phyloP scores from a whole-genome alignment of 2,329 filamentous ascomycete genomes.

The Cladobotryum protrusum region DNA sequence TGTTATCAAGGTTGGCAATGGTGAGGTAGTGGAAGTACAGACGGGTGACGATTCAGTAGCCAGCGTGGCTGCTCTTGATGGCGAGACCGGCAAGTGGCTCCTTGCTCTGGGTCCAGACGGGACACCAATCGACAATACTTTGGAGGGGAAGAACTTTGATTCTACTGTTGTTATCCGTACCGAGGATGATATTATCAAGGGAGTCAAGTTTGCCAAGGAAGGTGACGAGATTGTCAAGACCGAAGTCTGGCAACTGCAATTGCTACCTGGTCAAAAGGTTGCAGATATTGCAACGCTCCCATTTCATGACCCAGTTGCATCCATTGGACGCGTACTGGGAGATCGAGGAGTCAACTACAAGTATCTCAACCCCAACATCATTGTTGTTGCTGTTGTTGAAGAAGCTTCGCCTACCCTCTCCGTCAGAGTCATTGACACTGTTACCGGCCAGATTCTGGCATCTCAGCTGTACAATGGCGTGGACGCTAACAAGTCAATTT shows the following conservation, averaged over 20 bases:
- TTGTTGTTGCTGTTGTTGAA: conserved; percentile 66
- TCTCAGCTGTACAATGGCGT: conserved; percentile 65
- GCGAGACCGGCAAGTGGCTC: conserved; percentile 45
- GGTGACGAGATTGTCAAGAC: conserved; percentile 38
- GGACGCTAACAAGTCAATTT: conserved; percentile 66
- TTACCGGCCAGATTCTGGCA: conserved; percentile 75
- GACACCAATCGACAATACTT: conserved; percentile 38
- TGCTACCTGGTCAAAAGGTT: conserved; percentile 61
- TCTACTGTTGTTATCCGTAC: conserved; percentile 50
- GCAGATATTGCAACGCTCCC: conserved; percentile 62
- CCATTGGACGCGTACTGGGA: conserved; percentile 88
- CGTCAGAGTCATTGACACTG: conserved; percentile 76
- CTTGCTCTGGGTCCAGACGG: conserved; percentile 48
- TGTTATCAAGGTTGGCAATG: conserved; percentile 47
- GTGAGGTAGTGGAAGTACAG: conserved; percentile 41
- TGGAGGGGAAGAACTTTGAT: conserved; percentile 40
- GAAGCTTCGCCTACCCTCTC: conserved; percentile 54
- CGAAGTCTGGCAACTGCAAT: conserved; percentile 66
- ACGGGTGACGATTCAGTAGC: conserved; percentile 10
- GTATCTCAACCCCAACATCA: conserved; percentile 83
- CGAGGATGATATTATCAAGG: conserved; percentile 45
- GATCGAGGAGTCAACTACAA: conserved; percentile 95
- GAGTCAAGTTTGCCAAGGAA: conserved; percentile 44
- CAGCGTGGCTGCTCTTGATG: conserved; percentile 48
- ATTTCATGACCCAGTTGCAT: conserved; percentile 79